phyloP scores from a whole-genome alignment of 2,329 filamentous ascomycete species.

The Aspergillus hortae region DNA sequence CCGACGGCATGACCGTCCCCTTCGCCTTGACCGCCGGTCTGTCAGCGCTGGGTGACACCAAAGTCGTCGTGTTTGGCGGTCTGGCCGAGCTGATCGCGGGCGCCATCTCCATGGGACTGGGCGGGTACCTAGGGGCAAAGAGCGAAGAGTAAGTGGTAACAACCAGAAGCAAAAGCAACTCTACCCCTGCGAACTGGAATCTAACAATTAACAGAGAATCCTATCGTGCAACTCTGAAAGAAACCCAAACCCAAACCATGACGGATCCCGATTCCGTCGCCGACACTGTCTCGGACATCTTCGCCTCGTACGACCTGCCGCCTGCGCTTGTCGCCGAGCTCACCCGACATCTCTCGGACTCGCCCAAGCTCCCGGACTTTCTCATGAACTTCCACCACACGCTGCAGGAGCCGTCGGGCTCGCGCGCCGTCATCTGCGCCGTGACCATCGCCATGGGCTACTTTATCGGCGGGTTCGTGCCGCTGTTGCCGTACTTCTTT shows the following conservation, averaged over 20 bases:
- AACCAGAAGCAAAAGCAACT: not conserved
- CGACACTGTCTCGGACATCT: slow-evolving; percentile 34
- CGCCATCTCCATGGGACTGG: slow-evolving; percentile 73
- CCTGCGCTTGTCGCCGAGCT: slow-evolving; percentile 32
- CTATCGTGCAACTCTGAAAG: slow-evolving; percentile 37
- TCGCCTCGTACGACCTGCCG: slow-evolving; percentile 38
- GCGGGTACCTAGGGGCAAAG: slow-evolving; percentile 65
- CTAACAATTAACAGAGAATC: slow-evolving; percentile 28
- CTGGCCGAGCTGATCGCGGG: slow-evolving; percentile 73
- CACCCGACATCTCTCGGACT: slow-evolving; percentile 33
- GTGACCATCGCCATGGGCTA: slow-evolving; percentile 40
- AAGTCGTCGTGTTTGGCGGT: slow-evolving; percentile 67
- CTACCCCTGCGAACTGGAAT: not conserved
- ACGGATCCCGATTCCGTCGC: slow-evolving; percentile 28
- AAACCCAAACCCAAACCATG: slow-evolving; percentile 30
- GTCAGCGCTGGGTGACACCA: slow-evolving; percentile 57
- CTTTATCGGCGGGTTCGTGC: slow-evolving; percentile 45
- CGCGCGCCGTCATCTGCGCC: slow-evolving; percentile 36
- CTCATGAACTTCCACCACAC: slow-evolving; percentile 43
- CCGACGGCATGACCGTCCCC: slow-evolving; percentile 74
- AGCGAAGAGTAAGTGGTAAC: slow-evolving; percentile 37
- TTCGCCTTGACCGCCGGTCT: slow-evolving; percentile 75
- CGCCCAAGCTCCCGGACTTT: slow-evolving; percentile 36
- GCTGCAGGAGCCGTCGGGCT: slow-evolving; percentile 35
- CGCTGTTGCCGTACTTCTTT: slow-evolving; percentile 56